Base-by-base conservation (phyloP, 192 early-diverging fungal species). In the Umbelopsis sp. region DNA sequence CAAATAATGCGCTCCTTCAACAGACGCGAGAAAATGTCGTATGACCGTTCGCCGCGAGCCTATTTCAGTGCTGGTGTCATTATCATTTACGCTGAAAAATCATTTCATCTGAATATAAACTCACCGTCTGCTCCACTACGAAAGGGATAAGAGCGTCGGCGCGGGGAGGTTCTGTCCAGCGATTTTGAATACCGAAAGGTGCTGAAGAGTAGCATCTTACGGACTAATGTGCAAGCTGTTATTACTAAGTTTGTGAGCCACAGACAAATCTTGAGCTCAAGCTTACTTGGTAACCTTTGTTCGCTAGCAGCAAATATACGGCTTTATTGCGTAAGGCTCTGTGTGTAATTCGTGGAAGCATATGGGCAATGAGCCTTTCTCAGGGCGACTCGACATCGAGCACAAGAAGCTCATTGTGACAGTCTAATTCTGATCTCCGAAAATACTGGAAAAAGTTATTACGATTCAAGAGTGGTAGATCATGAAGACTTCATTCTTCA, bases 1-100 rank as follows among this genome's bases (percentile, higher is more conserved):
- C 95, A 94, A 8, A 99, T 85, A 64, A 99, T 99, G 46, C 97
- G 89, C 71, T 99, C 97, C 73, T 96, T 96, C 66, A 99, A 84
- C 46, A 99, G 78, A 6, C 97, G 89, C 45, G 97, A 99, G 80
- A 93, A 99, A 51, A 99, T 99, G 69, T 99, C 97, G 78, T 93
- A 99, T 22, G 95, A 95, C 7, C 95, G 90, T 79, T 99, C 97
- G 4, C 96, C 95, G 16, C 92, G 81, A 13, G 88, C 81, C 87
- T 89, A 75, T 25, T 49, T 2, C 37, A 46, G 3, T 13, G 22
- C 33, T n/a, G 30, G 21, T 22, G 12, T 44, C 2, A 41, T 35
- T 48, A 11, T 22, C 18, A 23, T 0, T 21, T 68, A n/a, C 15
- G 5, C 2, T 30, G 16, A 18, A 30, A 45, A 0, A 45, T n/a